A percentile compares a stretch with the other conserved stretches of the same genome.
Conservation (phyloP, 352 stramenopile species). For the Albugo laibachii region DNA sequence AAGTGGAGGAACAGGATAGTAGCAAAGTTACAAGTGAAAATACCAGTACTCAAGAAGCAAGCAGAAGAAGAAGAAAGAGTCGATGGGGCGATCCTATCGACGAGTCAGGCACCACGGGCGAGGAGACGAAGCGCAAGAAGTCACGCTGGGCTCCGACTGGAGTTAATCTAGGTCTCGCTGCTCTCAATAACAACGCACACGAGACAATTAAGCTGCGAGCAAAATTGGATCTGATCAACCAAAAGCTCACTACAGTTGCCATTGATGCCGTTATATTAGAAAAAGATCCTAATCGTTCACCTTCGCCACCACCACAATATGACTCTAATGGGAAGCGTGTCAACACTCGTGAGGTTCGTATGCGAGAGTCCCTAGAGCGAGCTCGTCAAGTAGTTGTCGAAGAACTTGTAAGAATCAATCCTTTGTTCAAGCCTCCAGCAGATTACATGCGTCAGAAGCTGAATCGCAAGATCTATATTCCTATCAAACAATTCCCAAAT, state of each 20-base stretch:
- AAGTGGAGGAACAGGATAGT: neutral
- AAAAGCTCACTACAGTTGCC: constrained; percentile 57
- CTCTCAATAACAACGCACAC: constrained; percentile 32
- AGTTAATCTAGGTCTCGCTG: constrained; percentile 8
- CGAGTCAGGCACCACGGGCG: constrained; percentile 5
- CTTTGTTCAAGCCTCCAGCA: constrained; percentile 61
- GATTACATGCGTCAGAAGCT: constrained; percentile 87
- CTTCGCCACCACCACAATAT: constrained; percentile 89
- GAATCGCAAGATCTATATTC: constrained; percentile 94
- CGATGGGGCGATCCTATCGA: constrained; percentile 55
- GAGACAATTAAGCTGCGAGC: constrained; percentile 48
- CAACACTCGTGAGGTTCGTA: constrained; percentile 92
- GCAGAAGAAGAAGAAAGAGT: constrained; percentile 64
- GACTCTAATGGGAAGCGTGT: constrained; percentile 89
- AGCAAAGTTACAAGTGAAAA: neutral
- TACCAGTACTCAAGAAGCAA: constrained; percentile 17
- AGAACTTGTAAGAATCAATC: constrained; percentile 91
- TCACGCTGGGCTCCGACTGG: constrained; percentile 47
- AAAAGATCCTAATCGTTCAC: constrained; percentile 78
- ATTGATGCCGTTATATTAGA: constrained; percentile 59
- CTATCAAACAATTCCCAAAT: constrained; percentile 91
- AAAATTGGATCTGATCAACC: constrained; percentile 51
- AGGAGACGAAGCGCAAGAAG: constrained; percentile 57
- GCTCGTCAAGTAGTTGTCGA: constrained; percentile 87
- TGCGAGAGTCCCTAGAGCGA: constrained; percentile 81